These are phyloP conservation scores for Candida methanosorbosa DNA, from an alignment of 805 yeast genomes.

Conservation along the genomic window DNA sequence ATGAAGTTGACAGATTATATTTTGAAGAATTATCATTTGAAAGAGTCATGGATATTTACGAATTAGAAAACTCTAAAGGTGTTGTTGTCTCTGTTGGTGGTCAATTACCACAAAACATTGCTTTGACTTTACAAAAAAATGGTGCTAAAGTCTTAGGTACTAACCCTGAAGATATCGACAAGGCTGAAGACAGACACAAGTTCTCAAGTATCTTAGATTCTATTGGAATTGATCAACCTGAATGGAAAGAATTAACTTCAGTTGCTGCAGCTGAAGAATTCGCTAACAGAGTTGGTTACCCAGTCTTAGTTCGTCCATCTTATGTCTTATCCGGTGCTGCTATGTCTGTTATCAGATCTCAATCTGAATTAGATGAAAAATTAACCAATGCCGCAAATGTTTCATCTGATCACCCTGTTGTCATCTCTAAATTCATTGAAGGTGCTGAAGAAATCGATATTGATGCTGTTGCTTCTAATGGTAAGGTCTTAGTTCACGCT, in stretches of 20 bases:
- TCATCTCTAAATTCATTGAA: slow-evolving; percentile 89
- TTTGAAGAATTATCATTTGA: slow-evolving; percentile 93
- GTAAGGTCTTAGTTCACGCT: slow-evolving; percentile 86
- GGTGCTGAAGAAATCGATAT: slow-evolving; percentile 97
- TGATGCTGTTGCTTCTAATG: slow-evolving; percentile 91
- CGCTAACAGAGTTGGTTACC: slow-evolving; percentile 84
- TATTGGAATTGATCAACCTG: slow-evolving; percentile 92
- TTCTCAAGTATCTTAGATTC: slow-evolving; percentile 91
- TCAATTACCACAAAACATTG: slow-evolving; percentile 96
- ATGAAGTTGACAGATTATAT: slow-evolving; percentile 95
- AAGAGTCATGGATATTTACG: slow-evolving; percentile 96
- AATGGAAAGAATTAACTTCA: slow-evolving; percentile 92
- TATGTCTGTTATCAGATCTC: slow-evolving; percentile 83
- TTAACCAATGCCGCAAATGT: slow-evolving; percentile 85
- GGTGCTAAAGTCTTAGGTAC: slow-evolving; percentile 93
- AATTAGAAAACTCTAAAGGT: slow-evolving; percentile 81
- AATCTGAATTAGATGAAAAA: slow-evolving; percentile 73
- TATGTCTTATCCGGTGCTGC: slow-evolving; percentile 98
- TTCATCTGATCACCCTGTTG: slow-evolving; percentile 95
- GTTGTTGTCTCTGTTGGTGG: slow-evolving; percentile 97
- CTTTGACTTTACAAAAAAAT: slow-evolving; percentile 66
- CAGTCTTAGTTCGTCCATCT: slow-evolving; percentile 95
- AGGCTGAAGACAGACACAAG: slow-evolving; percentile 98
- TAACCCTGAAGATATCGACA: slow-evolving; percentile 88
- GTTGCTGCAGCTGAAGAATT: slow-evolving; percentile 76